phyloP scores from a whole-genome alignment of 768 basidiomycete species.

The Butyriboletus loyo region DNA sequence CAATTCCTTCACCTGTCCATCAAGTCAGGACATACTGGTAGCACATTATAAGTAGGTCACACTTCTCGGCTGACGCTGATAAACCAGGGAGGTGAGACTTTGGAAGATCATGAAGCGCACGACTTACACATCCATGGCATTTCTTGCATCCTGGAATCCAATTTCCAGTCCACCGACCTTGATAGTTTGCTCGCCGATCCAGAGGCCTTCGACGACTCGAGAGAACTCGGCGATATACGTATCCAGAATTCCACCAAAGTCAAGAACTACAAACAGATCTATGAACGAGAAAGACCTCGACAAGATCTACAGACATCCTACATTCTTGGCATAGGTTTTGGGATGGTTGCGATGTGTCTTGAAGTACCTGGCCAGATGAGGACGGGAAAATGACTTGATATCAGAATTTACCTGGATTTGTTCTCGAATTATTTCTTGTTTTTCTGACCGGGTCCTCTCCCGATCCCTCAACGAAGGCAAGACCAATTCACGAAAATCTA shows the following conservation, averaged over 20 bases:
- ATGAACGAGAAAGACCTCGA: background rate
- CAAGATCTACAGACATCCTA: background rate
- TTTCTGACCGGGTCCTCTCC: constrained; percentile 2
- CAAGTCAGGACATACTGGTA: background rate
- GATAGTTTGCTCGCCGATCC: background rate
- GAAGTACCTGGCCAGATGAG: constrained; percentile 12
- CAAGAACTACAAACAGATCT: constrained; percentile 3
- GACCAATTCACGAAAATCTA: constrained; percentile 19
- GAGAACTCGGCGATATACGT: constrained; percentile 15
- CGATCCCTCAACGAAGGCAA: constrained; percentile 13
- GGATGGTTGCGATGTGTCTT: constrained; percentile 17
- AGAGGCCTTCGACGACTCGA: constrained; percentile 6
- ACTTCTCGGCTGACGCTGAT: constrained; percentile 19
- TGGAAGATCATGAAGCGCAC: background rate
- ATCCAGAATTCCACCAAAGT: constrained; percentile 15
- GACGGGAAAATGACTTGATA: background rate
- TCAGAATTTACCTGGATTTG: constrained; percentile 7
- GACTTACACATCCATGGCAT: constrained; percentile 17
- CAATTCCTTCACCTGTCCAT: constrained; percentile 15
- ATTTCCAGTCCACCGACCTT: constrained; percentile 3
- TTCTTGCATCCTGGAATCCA: constrained; percentile 2
- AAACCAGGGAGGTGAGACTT: background rate
- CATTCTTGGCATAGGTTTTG: constrained; percentile 19
- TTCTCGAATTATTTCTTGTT: constrained; percentile 15
- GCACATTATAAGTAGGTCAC: background rate